A percentile compares a stretch with the other conserved stretches of the same genome.
phyloP scores from a whole-genome alignment of 1,139 yeast species.

The Zygoascus meyerae region DNA sequence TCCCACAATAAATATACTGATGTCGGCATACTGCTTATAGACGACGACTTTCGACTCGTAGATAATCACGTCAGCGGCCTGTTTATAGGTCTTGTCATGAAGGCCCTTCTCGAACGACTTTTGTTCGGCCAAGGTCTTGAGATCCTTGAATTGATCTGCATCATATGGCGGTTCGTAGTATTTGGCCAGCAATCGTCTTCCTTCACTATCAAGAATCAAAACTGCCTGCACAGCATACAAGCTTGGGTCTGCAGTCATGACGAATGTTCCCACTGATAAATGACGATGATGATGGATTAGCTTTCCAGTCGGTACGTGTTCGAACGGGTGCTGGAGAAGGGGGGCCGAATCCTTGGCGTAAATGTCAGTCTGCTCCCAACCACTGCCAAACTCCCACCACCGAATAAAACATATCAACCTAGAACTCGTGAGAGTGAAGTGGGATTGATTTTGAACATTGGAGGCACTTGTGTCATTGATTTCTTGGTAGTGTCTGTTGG shows the following conservation, averaged over 20 bases:
- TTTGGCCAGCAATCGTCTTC: conserved; percentile 75
- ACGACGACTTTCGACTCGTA: conserved; percentile 68
- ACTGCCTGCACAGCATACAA: conserved; percentile 75
- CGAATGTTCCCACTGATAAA: conserved; percentile 1
- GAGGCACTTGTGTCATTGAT: too few species aligned
- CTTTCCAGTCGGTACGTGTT: too few species aligned
- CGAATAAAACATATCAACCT: too few species aligned
- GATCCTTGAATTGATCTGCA: conserved; percentile 22
- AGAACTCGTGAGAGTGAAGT: neutral
- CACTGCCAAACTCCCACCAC: too few species aligned
- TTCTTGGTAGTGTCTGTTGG: neutral
- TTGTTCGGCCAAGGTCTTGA: conserved; percentile 55
- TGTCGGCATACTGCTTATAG: conserved; percentile 77
- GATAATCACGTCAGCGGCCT: conserved; percentile 72
- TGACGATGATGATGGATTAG: neutral
- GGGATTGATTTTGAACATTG: too few species aligned
- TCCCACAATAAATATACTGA: conserved; percentile 65
- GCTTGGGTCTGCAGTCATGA: conserved; percentile 23
- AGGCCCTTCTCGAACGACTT: conserved; percentile 67
- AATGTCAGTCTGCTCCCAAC: too few species aligned
- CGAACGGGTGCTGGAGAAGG: too few species aligned
- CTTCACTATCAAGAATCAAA: conserved; percentile 74
- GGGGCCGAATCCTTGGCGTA: too few species aligned
- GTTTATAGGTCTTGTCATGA: conserved; percentile 69
- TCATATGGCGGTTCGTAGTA: conserved; percentile 68